These are phyloP conservation scores for Dryas octopetala DNA, from an alignment of 306 rosid genomes.

Conservation along the genomic window DNA sequence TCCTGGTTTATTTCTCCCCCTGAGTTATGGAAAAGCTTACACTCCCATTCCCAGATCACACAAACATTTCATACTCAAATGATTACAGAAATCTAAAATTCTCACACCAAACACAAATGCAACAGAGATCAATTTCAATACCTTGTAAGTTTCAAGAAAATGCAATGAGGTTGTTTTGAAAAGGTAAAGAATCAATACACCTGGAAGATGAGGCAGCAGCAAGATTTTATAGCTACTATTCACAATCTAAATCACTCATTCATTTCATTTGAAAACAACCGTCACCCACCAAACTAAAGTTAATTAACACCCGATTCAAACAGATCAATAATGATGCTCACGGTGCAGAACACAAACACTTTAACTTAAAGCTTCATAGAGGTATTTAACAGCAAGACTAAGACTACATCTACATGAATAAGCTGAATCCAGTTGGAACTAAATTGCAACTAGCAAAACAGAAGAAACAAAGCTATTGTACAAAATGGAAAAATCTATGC, in stretches of 20 bases:
- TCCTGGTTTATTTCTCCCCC: not conserved
- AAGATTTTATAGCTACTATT: not conserved
- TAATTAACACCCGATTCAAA: not conserved
- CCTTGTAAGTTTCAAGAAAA: not conserved
- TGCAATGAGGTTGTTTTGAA: not conserved
- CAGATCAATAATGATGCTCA: not conserved
- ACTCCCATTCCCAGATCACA: not conserved
- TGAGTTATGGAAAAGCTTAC: not conserved
- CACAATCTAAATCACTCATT: not conserved
- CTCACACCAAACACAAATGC: not conserved
- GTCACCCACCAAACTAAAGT: conserved; percentile 3
- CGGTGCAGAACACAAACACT: not conserved
- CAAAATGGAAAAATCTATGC: no score
- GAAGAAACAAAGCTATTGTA: not conserved
- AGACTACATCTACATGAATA: not conserved
- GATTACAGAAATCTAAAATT: not conserved
- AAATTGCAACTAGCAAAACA: not conserved
- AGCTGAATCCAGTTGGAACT: not conserved
- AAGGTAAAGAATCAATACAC: not conserved
- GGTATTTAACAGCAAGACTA: not conserved
- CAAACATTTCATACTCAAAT: not conserved
- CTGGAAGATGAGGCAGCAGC: not conserved
- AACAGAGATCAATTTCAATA: not conserved
- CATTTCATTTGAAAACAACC: not conserved
- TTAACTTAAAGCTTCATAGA: not conserved